Base-by-base conservation (phyloP, 345 rosid genomes). In the Eucalyptus brandiana region DNA sequence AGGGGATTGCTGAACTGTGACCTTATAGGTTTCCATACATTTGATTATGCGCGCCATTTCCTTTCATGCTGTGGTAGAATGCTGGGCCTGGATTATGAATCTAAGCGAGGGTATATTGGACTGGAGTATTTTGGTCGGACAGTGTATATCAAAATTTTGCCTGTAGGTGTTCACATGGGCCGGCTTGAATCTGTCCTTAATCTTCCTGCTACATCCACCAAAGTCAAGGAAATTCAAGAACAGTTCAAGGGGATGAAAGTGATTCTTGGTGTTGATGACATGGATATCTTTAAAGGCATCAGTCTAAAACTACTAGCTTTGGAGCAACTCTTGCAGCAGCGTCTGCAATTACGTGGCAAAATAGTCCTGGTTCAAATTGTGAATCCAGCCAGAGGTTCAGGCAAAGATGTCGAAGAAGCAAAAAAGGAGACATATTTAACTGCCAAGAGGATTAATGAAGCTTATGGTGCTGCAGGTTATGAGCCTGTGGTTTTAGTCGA, bases 101-200 rank as follows among this genome's bases (percentile, higher is more conserved):
- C 98, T 56, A 96, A 96, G 92, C 93, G 98, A 86, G 98, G 97
- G 42, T 95, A 96, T 62, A 96, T 96, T 49, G 97, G 97, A 49
- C 98, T 96, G 44, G 98, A 96, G 90, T 96, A 96, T 91, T 95
- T 95, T 91, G 97, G 97, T 34, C 96, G 98, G 49, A 96, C 97
- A 2, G 96, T 96, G 67, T 96, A 87, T 88, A 93, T 96, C 17
- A 96, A 95, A 89, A 96, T 96, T 54, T 91, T 96, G 44, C 98
- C 98, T 13, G 94, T 94, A 48, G 98, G 98, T 53, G 92, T 96
- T 88, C 97, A 95, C 90, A 92, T 95, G 94, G 97, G 97, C 62
- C 93, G 93, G 90, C 94, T 96, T 87, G 97, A 96, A 42, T 94
- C 96, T 6, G 96, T 93, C 48, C 89, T 96, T 92, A 94, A 95